phyloP scores from a whole-genome alignment of 768 basidiomycete genomes.

The Lactarius sp. region DNA sequence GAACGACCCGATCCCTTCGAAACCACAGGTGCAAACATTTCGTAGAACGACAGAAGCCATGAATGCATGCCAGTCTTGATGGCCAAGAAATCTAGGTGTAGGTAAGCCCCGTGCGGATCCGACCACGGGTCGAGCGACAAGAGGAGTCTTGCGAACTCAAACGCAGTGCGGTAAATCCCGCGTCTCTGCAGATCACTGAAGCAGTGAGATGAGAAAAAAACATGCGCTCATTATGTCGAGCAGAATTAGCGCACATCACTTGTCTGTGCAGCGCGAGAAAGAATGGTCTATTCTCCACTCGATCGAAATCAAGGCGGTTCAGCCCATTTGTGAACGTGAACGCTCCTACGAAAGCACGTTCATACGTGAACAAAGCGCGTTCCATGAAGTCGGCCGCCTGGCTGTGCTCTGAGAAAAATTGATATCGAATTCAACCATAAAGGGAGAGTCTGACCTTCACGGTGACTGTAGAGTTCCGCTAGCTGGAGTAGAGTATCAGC shows the following conservation, averaged over 20 bases:
- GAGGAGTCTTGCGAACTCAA: conserved; percentile 86
- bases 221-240: background rate
- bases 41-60: conserved; percentile 74
- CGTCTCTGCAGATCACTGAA: conserved; percentile 78
- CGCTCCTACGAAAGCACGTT: conserved; percentile 79
- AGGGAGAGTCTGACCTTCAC: conserved; percentile 58
- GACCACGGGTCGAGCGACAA: conserved; percentile 77
- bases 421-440: background rate
- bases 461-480: conserved; percentile 77
- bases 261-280: conserved; percentile 85
- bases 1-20: conserved; percentile 26
- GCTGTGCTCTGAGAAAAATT: conserved; percentile 55
- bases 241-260: conserved; percentile 51
- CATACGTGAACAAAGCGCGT: conserved; percentile 90
- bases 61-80: conserved; percentile 72
- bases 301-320: conserved; percentile 84
- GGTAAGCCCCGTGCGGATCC: conserved; percentile 84
- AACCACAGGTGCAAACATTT: conserved; percentile 37
- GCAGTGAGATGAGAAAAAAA: background rate
- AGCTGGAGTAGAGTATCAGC: conserved; percentile 87
- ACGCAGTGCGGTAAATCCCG: conserved; percentile 84
- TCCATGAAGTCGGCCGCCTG: conserved; percentile 86
- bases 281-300: conserved; percentile 88
- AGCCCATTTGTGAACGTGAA: conserved; percentile 81
- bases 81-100: conserved; percentile 83